Evolutionary conservation across 805 yeast species (phyloP).

Genomic region (Ogataea philodendri): DNA sequence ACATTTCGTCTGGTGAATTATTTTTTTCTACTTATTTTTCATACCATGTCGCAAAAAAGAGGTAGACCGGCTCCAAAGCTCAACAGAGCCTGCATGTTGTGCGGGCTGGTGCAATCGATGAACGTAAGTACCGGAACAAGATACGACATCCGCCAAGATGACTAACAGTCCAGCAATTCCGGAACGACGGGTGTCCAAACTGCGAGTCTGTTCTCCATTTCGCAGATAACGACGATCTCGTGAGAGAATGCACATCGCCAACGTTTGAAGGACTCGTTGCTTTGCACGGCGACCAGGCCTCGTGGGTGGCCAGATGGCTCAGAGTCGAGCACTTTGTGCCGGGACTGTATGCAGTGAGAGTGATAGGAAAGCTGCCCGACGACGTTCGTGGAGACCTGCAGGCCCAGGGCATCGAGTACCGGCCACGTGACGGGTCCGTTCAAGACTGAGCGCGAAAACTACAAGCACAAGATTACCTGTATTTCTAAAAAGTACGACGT

Average conservation of each 20-base stretch:
- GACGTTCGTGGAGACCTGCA: slow-evolving; percentile 75
- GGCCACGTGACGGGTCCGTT: slow-evolving; percentile 92
- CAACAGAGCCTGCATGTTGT: slow-evolving; percentile 95
- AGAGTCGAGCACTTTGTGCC: slow-evolving; percentile 85
- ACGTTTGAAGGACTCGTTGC: slow-evolving; percentile 95
- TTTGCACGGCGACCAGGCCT: slow-evolving; percentile 73
- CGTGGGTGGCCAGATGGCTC: slow-evolving; percentile 98
- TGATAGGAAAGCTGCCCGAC: slow-evolving; percentile 86
- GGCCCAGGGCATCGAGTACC: slow-evolving; percentile 72
- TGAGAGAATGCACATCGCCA: slow-evolving; percentile 92
- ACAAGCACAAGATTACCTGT: background rate
- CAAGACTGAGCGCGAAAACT: slow-evolving; percentile 23
- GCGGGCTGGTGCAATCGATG: slow-evolving; percentile 87
- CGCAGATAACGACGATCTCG: slow-evolving; percentile 73
- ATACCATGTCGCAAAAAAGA: slow-evolving; percentile 25
- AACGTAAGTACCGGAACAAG: slow-evolving; percentile 54
- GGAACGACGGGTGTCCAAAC: slow-evolving; percentile 90
- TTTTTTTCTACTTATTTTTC: slow-evolving; percentile 3
- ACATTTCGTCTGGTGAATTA: slow-evolving; percentile 1
- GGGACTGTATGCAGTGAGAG: slow-evolving; percentile 91
- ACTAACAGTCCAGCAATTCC: slow-evolving; percentile 49
- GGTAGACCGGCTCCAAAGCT: slow-evolving; percentile 48
- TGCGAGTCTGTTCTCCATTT: slow-evolving; percentile 85
- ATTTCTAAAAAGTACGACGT: slow-evolving; percentile 2
- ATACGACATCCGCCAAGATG: background rate